phyloP scores from a whole-genome alignment of 495 filamentous ascomycete genomes.

The Talaromyces borbonicus region DNA sequence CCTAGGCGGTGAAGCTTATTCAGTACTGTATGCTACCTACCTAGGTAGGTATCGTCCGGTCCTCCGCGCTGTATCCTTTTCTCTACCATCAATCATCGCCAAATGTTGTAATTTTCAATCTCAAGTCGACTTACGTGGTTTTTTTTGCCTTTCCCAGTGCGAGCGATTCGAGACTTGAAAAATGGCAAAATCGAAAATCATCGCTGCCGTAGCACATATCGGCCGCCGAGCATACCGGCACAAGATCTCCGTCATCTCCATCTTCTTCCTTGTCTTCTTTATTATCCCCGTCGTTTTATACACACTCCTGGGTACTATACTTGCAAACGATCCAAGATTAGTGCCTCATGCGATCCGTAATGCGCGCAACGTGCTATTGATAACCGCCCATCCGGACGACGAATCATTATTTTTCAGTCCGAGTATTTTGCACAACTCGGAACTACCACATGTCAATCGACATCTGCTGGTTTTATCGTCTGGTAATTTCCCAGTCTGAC shows the following conservation, averaged over 20 bases:
- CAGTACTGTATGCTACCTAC: too few species aligned
- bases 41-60: too few species aligned
- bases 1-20: too few species aligned
- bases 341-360: constrained; percentile 24
- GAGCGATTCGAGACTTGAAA: neutral
- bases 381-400: constrained; percentile 35
- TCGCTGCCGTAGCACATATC: constrained; percentile 1
- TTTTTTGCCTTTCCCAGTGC: too few species aligned
- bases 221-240: constrained; percentile 6
- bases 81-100: too few species aligned
- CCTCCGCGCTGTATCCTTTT: too few species aligned
- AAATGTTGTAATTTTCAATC: too few species aligned
- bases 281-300: constrained; percentile 25
- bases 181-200: neutral
- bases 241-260: constrained; percentile 8
- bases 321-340: constrained; percentile 26
- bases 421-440: constrained; percentile 26
- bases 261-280: constrained; percentile 15
- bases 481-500: constrained; percentile 17
- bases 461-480: constrained; percentile 30
- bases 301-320: constrained; percentile 26
- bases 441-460: constrained; percentile 19
- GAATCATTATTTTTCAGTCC: constrained; percentile 35
- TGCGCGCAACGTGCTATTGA: constrained; percentile 27
- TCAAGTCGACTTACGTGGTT: too few species aligned